These are phyloP conservation scores for Erigeron canadensis DNA, from an alignment of 129 eudicot species.

Conservation along the genomic window DNA sequence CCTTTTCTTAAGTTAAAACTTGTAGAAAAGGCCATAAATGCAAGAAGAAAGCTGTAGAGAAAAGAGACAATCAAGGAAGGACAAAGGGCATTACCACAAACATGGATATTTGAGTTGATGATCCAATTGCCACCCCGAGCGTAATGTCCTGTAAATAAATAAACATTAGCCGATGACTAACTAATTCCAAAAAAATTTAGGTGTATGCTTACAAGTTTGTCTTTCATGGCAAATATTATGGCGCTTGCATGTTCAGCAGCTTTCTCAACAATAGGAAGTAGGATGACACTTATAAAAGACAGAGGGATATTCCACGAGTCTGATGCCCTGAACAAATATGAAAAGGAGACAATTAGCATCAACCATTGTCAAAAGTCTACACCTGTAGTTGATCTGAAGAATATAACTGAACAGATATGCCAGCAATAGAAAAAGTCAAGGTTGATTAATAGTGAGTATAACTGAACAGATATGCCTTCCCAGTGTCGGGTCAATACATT, in stretches of 20 bases:
- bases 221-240: constrained; percentile 11
- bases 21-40: background rate
- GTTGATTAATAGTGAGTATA: background rate
- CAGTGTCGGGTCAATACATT: background rate
- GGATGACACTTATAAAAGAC: constrained; percentile 11
- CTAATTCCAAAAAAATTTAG: background rate
- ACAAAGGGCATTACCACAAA: constrained; percentile 3
- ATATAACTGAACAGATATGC: background rate
- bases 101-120: constrained; percentile 10
- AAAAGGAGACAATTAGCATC: background rate
- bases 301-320: constrained; percentile 11
- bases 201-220: constrained; percentile 11
- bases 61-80: background rate
- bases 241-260: constrained; percentile 13
- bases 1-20: background rate
- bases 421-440: background rate
- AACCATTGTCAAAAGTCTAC: background rate
- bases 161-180: background rate
- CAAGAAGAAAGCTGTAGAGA: background rate
- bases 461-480: background rate
- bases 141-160: constrained; percentile 8
- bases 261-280: constrained; percentile 13
- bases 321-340: constrained; percentile 11
- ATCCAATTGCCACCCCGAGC: constrained; percentile 14
- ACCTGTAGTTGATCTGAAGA: background rate